phyloP scores from a whole-genome alignment of 805 yeast genomes.

The Candida vartiovaarae region DNA sequence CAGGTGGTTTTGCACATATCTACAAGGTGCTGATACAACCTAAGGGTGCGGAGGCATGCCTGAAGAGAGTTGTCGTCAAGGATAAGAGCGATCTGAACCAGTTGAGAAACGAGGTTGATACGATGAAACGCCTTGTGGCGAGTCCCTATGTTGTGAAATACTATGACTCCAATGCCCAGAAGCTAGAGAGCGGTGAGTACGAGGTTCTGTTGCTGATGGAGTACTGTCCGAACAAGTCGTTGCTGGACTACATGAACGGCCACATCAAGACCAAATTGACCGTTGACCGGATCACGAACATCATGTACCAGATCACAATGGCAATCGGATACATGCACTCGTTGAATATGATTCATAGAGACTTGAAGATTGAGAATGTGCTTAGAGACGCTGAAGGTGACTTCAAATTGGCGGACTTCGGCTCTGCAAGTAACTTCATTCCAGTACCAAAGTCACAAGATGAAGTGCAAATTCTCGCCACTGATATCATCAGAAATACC shows the following conservation, averaged over 20 bases:
- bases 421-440: slow-evolving; percentile 69
- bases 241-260: slow-evolving; percentile 87
- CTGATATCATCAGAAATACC: slow-evolving; percentile 83
- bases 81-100: slow-evolving; percentile 61
- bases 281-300: slow-evolving; percentile 71
- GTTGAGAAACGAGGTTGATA: slow-evolving; percentile 69
- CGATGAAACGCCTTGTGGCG: slow-evolving; percentile 56
- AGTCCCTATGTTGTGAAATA: slow-evolving; percentile 59
- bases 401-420: slow-evolving; percentile 90
- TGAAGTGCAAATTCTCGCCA: slow-evolving; percentile 69
- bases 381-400: slow-evolving; percentile 61
- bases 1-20: slow-evolving; percentile 76
- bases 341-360: slow-evolving; percentile 71
- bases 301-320: slow-evolving; percentile 72
- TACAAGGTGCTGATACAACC: slow-evolving; percentile 57
- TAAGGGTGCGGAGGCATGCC: slow-evolving; percentile 47
- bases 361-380: slow-evolving; percentile 91
- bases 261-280: slow-evolving; percentile 70
- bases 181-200: slow-evolving; percentile 47
- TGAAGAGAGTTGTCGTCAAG: slow-evolving; percentile 68
- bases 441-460: slow-evolving; percentile 70
- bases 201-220: slow-evolving; percentile 94
- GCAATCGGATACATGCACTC: slow-evolving; percentile 86
- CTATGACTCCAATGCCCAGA: slow-evolving; percentile 71
- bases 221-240: slow-evolving; percentile 77